Percentiles rank a stretch among this genome's conserved stretches.
These are phyloP conservation scores for Pyrenochaeta sp. DNA, from an alignment of 2,329 filamentous ascomycete species.

Conservation along the genomic window DNA sequence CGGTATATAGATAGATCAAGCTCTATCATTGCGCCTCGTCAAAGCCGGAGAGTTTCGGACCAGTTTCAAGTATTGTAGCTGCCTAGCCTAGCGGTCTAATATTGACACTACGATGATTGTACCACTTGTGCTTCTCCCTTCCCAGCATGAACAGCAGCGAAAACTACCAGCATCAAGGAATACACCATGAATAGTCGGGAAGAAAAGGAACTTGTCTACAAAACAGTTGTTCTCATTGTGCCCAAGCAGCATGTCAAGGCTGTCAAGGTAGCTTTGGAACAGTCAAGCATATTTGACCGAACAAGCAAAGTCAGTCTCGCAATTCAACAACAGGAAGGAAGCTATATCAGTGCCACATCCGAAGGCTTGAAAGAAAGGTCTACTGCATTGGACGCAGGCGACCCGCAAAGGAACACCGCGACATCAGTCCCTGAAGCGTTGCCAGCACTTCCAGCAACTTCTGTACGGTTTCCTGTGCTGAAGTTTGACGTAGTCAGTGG, in stretches of 20 bases:
- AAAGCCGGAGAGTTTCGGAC: neutral
- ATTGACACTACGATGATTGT: neutral
- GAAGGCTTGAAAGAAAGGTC: neutral
- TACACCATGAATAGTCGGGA: neutral
- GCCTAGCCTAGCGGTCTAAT: neutral
- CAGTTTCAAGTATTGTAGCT: neutral
- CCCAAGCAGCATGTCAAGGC: conserved; percentile 47
- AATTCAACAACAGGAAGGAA: neutral
- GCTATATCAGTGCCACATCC: neutral
- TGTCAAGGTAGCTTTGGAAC: conserved; percentile 51
- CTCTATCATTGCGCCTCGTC: too few relatives aligned
- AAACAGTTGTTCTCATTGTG: conserved; percentile 32
- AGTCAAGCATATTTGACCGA: conserved; percentile 34
- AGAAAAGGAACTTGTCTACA: neutral
- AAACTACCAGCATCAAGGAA: neutral
- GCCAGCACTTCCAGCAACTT: neutral
- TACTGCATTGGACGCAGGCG: neutral
- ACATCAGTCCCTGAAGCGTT: neutral
- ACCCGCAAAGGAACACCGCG: neutral
- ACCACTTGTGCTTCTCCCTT: neutral
- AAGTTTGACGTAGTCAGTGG: neutral
- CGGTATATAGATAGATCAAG: too few relatives aligned
- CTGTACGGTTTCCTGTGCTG: neutral
- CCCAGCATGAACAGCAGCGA: neutral
- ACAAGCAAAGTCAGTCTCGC: conserved; percentile 36